Percentiles rank a stretch among this genome's conserved stretches.
Conservation (phyloP, 805 yeast genomes). For the Teunomyces panamensis region DNA sequence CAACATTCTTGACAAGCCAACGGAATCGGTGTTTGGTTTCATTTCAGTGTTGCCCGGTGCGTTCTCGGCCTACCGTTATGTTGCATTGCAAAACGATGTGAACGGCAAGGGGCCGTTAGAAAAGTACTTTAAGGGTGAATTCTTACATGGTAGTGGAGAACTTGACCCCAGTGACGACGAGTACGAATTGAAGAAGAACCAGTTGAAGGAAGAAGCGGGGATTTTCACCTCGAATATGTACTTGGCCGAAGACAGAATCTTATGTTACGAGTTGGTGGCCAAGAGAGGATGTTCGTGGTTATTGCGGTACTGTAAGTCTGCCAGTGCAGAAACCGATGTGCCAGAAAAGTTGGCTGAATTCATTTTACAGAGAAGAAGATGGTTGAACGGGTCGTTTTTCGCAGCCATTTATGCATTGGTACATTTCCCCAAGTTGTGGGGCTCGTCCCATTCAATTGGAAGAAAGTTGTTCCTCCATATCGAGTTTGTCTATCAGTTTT, state of each 20-base stretch:
- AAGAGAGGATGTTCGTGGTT: slow-evolving; percentile 58
- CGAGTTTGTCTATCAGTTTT: slow-evolving; percentile 54
- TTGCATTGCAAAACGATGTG: slow-evolving; percentile 55
- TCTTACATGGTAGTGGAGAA: slow-evolving; percentile 54
- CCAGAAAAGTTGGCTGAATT: slow-evolving; percentile 62
- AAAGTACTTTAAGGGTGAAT: slow-evolving; percentile 66
- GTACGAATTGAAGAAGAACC: slow-evolving; percentile 33
- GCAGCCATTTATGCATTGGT: slow-evolving; percentile 57
- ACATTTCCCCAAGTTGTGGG: slow-evolving; percentile 55
- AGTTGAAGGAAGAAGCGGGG: slow-evolving; percentile 43
- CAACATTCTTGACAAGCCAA: slow-evolving; percentile 63
- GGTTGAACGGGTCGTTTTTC: slow-evolving; percentile 70
- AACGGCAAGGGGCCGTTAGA: slow-evolving; percentile 58
- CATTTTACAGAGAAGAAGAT: slow-evolving; percentile 61
- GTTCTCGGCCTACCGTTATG: slow-evolving; percentile 60
- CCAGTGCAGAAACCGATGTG: slow-evolving; percentile 67
- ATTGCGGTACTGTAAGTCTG: slow-evolving; percentile 58
- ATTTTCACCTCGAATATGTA: slow-evolving; percentile 69
- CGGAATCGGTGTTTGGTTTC: slow-evolving; percentile 63
- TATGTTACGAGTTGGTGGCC: slow-evolving; percentile 63
- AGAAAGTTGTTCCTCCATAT: slow-evolving; percentile 52
- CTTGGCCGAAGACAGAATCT: slow-evolving; percentile 65
- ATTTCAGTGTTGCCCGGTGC: slow-evolving; percentile 69
- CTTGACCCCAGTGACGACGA: slow-evolving; percentile 58
- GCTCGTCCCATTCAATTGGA: slow-evolving; percentile 49